Evolutionary conservation across 257 asterid genomes (phyloP), one percentile per base, ranked within the genome.

Genomic region (Paraleonurus japonicus): DNA sequence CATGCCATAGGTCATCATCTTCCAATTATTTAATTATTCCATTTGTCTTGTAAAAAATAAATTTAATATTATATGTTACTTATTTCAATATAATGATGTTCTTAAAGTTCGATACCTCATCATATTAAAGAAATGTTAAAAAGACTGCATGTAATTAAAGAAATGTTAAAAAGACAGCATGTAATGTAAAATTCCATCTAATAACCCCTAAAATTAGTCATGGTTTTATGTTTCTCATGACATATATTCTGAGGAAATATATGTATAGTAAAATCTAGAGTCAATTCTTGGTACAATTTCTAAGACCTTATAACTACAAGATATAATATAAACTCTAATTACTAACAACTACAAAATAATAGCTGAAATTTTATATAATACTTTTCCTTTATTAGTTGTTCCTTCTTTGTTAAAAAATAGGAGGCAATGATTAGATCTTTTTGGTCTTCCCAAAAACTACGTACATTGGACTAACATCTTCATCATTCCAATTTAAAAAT

Each of bases 11-110:
- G 54, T 54, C 67, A 28, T 19, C 23, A 37, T 24, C 53, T 28
- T 30, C 50, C 37, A 74, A 66, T 24, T 53, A 19, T 58, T 55
- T 62, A 55, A 69, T 78, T 39, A 16, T 53, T 27, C 73, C 65
- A 24, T 7, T 73, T 63, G 69, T 69, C 73, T 74, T 17, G 15
- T 78, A 43, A 65, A 12, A 47, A 43, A 13, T n/a, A 12, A 51
- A 7, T 19, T 51, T 27, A 69, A 23, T 55, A 47, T 20, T 41
- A n/a, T 50, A 5, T 50, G 19, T 26, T 24, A 35, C 48, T 58
- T 33, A 73, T n/a, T 16, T 5, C 24, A 33, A 9, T n/a, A 62
- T 39, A 61, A 55, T 62, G 26, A 28, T 19, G 48, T 54, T 27
- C n/a, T 30, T 6, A 30, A 30, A 33, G 41, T 33, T 33, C 15